Percentiles rank a stretch among this genome's conserved stretches.
These are phyloP conservation scores for Brassica carinata DNA, from an alignment of 345 rosid genomes.

Conservation along the genomic window DNA sequence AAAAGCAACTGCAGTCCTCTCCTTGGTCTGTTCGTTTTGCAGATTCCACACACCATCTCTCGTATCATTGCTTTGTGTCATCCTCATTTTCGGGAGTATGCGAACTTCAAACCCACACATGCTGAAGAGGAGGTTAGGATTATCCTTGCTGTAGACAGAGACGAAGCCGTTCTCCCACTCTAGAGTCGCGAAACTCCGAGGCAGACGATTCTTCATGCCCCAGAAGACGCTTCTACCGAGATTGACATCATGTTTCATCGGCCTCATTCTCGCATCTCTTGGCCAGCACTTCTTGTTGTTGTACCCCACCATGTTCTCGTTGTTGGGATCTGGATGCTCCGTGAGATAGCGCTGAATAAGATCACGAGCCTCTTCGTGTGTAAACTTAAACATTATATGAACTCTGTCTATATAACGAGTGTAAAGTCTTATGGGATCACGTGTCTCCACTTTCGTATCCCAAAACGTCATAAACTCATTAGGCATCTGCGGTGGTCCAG, in stretches of 20 bases:
- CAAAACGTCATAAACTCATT: constrained; percentile 96
- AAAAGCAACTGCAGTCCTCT: constrained; percentile 96
- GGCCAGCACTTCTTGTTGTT: constrained; percentile 99
- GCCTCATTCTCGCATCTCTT: constrained; percentile 99
- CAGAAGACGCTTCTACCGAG: constrained; percentile 99
- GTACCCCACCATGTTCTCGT: constrained; percentile 99
- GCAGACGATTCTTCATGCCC: constrained; percentile 99
- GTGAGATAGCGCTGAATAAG: constrained; percentile 98
- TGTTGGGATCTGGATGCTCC: constrained; percentile 99
- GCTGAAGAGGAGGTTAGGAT: constrained; percentile 98
- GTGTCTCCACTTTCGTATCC: constrained; percentile 97
- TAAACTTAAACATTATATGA: constrained; percentile 92
- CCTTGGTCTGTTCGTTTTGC: constrained; percentile 99
- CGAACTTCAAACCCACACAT: constrained; percentile 99
- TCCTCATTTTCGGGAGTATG: constrained; percentile 93
- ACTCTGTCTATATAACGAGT: constrained; percentile 95
- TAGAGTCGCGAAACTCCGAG: constrained; percentile 95
- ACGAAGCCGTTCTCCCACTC: constrained; percentile 99
- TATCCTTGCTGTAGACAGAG: constrained; percentile 99
- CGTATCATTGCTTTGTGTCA: constrained; percentile 87
- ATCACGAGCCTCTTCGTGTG: constrained; percentile 98
- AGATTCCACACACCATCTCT: constrained; percentile 98
- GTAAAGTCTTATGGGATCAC: constrained; percentile 93
- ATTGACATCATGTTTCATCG: constrained; percentile 98
- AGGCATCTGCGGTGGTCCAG: constrained; percentile 99